Evolutionary conservation across 2,329 filamentous ascomycete species (phyloP).

Genomic region (Graphilbum fragrans): DNA sequence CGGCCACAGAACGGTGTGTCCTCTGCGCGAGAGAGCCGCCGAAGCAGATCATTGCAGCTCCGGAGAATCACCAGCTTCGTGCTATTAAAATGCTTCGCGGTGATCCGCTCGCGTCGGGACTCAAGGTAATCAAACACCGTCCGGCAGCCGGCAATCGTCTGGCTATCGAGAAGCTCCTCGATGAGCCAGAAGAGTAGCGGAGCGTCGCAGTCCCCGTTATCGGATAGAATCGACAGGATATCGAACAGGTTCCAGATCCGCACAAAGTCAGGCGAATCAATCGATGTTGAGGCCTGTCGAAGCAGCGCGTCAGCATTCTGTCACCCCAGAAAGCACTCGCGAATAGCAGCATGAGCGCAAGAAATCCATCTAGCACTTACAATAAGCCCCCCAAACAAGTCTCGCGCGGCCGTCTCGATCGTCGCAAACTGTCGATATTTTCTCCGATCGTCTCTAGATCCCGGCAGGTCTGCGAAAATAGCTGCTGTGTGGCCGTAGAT

Average conservation of each 20-base stretch:
- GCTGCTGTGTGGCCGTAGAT: constrained; percentile 30
- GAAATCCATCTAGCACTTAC: too few species aligned
- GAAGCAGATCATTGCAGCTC: constrained; percentile 89
- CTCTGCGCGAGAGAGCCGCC: constrained; percentile 84
- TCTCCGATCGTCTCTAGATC: constrained; percentile 15
- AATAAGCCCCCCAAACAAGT: constrained; percentile 67
- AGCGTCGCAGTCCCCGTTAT: constrained; percentile 65
- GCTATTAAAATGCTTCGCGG: constrained; percentile 64
- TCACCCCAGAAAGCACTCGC: constrained; percentile 65
- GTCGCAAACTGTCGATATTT: constrained; percentile 51
- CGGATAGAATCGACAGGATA: constrained; percentile 77
- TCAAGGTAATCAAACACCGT: constrained; percentile 92
- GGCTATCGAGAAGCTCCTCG: constrained; percentile 90
- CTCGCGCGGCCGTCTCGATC: constrained; percentile 73
- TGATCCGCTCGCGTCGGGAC: constrained; percentile 80
- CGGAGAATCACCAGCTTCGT: constrained; percentile 86
- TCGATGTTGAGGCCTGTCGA: constrained; percentile 60
- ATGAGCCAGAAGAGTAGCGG: constrained; percentile 80
- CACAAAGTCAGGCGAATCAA: constrained; percentile 67
- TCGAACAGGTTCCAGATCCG: constrained; percentile 90
- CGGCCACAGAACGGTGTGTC: constrained; percentile 95
- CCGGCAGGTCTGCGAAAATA: constrained; percentile 20
- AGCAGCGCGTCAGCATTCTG: constrained; percentile 16
- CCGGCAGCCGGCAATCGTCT: constrained; percentile 84
- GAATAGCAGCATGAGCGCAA: constrained; percentile 68